phyloP scores from a whole-genome alignment of 208 protist genomes.

The Wallacemonas sp. region DNA sequence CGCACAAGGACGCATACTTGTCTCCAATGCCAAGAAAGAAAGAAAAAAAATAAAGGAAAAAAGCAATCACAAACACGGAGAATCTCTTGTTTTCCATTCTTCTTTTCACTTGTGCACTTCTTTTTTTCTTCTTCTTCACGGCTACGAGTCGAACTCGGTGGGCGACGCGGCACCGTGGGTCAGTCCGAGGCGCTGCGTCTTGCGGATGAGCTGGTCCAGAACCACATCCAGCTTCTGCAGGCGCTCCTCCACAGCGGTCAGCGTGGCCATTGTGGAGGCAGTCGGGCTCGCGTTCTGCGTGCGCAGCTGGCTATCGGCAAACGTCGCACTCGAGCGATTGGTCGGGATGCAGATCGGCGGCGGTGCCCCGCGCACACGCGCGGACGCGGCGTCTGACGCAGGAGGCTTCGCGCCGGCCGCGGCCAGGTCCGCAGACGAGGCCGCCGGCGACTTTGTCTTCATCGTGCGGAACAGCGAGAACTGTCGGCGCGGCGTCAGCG shows the following conservation, averaged over 20 bases:
- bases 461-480: slow-evolving; percentile 51
- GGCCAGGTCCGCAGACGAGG: not conserved
- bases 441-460: slow-evolving; percentile 35
- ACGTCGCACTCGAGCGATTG: not conserved
- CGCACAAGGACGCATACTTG: too few species aligned
- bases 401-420: not conserved
- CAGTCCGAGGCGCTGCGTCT: slow-evolving; percentile 29
- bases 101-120: not conserved
- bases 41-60: not conserved
- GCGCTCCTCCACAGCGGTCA: slow-evolving; percentile 20
- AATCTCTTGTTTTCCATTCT: not conserved
- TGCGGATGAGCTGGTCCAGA: slow-evolving; percentile 33
- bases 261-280: not conserved
- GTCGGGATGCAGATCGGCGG: not conserved
- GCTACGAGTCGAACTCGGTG: slow-evolving; percentile 30
- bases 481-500: slow-evolving; percentile 33
- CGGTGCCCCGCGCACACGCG: not conserved
- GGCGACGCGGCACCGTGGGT: slow-evolving; percentile 4
- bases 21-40: too few species aligned
- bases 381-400: not conserved
- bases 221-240: slow-evolving; percentile 27
- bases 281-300: not conserved
- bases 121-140: not conserved
- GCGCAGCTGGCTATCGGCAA: not conserved
- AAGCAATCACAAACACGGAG: not conserved